Conservation (phyloP, 176 grass and related monocot genomes). For the Eragrostis curvula region DNA sequence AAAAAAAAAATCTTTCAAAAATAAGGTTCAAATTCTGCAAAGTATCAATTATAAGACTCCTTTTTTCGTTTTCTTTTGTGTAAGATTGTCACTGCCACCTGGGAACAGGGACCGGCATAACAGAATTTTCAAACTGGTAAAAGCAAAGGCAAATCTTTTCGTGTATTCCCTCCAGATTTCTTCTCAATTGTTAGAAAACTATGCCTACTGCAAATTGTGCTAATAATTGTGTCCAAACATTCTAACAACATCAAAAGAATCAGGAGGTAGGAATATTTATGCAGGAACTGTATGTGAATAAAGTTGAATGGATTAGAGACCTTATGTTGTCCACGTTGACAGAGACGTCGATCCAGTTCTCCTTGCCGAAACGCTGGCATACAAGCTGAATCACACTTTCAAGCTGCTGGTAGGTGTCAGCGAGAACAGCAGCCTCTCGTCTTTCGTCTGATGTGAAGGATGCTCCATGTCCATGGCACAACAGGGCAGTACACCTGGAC, state of each 20-base stretch:
- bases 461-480: slow-evolving; percentile 60
- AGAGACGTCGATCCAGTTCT: slow-evolving; percentile 72
- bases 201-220: not conserved
- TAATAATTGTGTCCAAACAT: not conserved
- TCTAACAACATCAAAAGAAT: not conserved
- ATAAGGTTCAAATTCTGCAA: no score
- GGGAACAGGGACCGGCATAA: no score
- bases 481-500: slow-evolving; percentile 74
- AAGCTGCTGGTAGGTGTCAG: slow-evolving; percentile 80
- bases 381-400: slow-evolving; percentile 69
- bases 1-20: no score
- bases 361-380: slow-evolving; percentile 51
- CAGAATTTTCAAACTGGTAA: no score
- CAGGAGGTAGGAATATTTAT: not conserved
- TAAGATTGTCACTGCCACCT: no score
- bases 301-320: slow-evolving; percentile 33
- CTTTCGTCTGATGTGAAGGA: slow-evolving; percentile 37
- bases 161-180: no score
- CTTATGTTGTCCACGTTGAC: slow-evolving; percentile 80
- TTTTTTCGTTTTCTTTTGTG: no score
- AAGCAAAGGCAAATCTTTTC: no score
- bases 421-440: slow-evolving; percentile 76
- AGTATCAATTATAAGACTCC: no score
- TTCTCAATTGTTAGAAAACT: not conserved
- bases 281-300: not conserved